These are phyloP conservation scores for Aspergillus sp. DNA, from an alignment of 2,329 filamentous ascomycete species.

Conservation along the genomic window DNA sequence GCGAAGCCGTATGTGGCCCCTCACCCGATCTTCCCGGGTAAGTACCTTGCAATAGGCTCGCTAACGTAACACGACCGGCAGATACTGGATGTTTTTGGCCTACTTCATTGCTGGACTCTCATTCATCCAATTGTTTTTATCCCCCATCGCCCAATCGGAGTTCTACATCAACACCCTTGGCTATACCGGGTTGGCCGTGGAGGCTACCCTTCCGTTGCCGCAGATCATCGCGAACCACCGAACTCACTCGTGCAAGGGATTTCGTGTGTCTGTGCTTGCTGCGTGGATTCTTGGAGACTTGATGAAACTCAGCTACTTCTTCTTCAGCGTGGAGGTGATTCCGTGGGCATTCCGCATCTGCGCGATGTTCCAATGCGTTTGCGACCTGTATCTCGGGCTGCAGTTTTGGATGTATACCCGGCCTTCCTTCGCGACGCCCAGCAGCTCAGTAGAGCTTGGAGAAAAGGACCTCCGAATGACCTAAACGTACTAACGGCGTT, in stretches of 20 bases:
- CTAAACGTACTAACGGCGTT: slow-evolving; percentile 10
- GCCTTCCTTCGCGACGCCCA: slow-evolving; percentile 22
- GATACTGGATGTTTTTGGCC: slow-evolving; percentile 59
- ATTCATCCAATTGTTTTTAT: slow-evolving; percentile 54
- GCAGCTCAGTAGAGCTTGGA: slow-evolving; percentile 27
- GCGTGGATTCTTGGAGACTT: slow-evolving; percentile 51
- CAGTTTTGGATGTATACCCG: slow-evolving; percentile 50
- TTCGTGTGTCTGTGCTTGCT: slow-evolving; percentile 47
- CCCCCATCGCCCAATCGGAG: slow-evolving; percentile 43
- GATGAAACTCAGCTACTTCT: slow-evolving; percentile 54
- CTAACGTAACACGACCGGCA: slow-evolving; percentile 17
- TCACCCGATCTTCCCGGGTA: not conserved
- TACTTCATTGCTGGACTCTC: slow-evolving; percentile 53
- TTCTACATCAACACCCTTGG: slow-evolving; percentile 47
- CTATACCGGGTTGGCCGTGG: slow-evolving; percentile 47
- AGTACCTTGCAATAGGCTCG: not conserved
- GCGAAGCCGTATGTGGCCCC: slow-evolving; percentile 48
- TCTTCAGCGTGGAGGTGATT: slow-evolving; percentile 43
- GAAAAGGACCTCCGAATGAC: slow-evolving; percentile 43
- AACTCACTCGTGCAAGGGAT: slow-evolving; percentile 49
- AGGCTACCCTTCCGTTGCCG: slow-evolving; percentile 49
- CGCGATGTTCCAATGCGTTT: slow-evolving; percentile 50
- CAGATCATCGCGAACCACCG: slow-evolving; percentile 50
- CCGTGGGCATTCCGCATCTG: slow-evolving; percentile 51
- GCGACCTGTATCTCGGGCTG: slow-evolving; percentile 48